Evolutionary conservation across 441 rosid species (phyloP), one percentile per base, ranked within the genome.

Genomic region (Gossypium davidsonii): DNA sequence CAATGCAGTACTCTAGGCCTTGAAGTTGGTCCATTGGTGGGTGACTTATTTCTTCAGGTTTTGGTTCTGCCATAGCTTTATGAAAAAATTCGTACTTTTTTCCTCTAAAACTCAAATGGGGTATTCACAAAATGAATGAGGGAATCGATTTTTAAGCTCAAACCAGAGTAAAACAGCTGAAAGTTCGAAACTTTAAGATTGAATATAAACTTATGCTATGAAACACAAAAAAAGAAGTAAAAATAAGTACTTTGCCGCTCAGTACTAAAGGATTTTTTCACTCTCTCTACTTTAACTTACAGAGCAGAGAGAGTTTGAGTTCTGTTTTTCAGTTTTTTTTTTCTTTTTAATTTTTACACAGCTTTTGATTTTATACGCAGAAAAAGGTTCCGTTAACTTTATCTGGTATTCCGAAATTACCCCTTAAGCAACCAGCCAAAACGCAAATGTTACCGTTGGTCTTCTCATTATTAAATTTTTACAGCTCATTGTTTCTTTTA

Each of bases 1-100:
- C 98, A 76, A 91, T 93, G 83, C 99, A 96, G 42, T 89, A 96
- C 90, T 96, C 99, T 61, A 93, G 79, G 58, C 99, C 98, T 76
- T 96, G 98, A 85, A 96, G 99, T 81, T 96, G 98, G 82, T 96
- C 99, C 97, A 85, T 88, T 66, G 99, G 93, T 23, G 90, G 93
- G 71, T 90, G 97, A 62, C 85, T 85, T 25, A 91, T 93, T 82
- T 96, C 99, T 76, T 93, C 98, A 65, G 89, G 91, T 76, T 93
- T 96, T 25, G 92, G 90, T 79, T 92, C 91, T 79, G 82, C 98
- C 97, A 92, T 93, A 44, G 71, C 79, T 71, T 56, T 37, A 37
- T 1, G 42, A 37, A 37, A 65, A 75, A 46, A 49, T 17, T 53
- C 64, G 1, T 20, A 25, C 71, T 56, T 62, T 31, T 9, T 4